phyloP scores from a whole-genome alignment of 2,329 filamentous ascomycete genomes.

The Pseudocercospora vitis region DNA sequence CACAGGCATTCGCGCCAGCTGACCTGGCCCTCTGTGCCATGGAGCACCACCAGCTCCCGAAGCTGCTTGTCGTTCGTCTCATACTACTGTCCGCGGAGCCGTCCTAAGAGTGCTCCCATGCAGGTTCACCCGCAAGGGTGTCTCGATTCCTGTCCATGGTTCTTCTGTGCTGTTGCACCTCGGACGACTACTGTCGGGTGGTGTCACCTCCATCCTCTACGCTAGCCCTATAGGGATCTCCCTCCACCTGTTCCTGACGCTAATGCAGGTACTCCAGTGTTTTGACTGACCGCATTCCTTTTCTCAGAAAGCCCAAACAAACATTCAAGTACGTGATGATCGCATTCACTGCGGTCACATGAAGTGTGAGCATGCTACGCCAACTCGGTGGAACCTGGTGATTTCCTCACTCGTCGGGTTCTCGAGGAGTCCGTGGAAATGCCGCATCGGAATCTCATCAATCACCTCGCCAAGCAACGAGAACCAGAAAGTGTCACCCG shows the following conservation, averaged over 20 bases:
- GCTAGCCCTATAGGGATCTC: neutral
- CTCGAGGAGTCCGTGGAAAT: neutral
- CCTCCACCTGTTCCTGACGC: neutral
- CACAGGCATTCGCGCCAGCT: no score
- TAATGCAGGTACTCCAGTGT: constrained; percentile 5
- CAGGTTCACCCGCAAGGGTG: neutral
- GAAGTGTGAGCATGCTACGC: no score
- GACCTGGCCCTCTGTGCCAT: constrained; percentile 1
- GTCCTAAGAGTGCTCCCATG: neutral
- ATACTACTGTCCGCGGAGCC: neutral
- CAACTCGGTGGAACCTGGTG: no score
- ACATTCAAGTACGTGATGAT: neutral
- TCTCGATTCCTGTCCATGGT: neutral
- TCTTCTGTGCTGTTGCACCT: neutral
- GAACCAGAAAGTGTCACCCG: constrained; percentile 5
- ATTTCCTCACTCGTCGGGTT: neutral
- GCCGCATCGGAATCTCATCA: neutral
- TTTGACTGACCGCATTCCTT: constrained; percentile 1
- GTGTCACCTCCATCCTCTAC: neutral
- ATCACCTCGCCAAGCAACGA: neutral
- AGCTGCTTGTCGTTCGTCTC: constrained; percentile 10
- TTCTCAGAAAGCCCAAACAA: neutral
- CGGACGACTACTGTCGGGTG: no score
- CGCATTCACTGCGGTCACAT: no score
- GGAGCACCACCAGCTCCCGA: constrained; percentile 5